phyloP scores from a whole-genome alignment of 148 eudicot genomes.

The Silene conica region DNA sequence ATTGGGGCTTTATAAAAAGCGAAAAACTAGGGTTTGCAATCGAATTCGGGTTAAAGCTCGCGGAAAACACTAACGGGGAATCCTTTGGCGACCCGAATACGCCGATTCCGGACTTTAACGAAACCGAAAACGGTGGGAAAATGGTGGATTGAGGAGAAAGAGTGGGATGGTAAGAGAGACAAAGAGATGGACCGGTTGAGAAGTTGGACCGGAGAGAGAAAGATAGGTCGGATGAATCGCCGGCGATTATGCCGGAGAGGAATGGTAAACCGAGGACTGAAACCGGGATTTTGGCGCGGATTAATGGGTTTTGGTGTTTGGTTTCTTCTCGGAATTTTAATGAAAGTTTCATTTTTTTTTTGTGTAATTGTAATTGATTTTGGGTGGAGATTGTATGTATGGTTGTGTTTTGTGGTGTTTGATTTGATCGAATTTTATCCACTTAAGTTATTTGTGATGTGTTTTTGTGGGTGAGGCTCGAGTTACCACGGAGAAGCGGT shows the following conservation, averaged over 20 bases:
- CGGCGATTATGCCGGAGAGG: conserved; percentile 56
- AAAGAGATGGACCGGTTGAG: conserved; percentile 67
- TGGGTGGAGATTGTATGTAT: no score
- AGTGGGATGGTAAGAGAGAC: conserved; percentile 65
- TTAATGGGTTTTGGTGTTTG: conserved; percentile 39
- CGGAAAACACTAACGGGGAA: conserved; percentile 69
- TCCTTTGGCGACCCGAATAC: conserved; percentile 66
- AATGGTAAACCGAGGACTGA: conserved; percentile 65
- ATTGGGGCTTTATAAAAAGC: conserved; percentile 61
- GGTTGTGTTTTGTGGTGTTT: no score
- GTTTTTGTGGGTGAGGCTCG: neutral
- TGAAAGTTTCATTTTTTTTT: conserved; percentile 50
- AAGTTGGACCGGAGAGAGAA: conserved; percentile 75
- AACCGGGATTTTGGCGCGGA: conserved; percentile 79
- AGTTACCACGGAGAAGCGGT: no score
- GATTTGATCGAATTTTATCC: neutral
- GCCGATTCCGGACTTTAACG: conserved; percentile 74
- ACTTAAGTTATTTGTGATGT: neutral
- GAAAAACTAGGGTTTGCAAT: conserved; percentile 51
- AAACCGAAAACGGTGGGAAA: conserved; percentile 41
- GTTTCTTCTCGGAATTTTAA: conserved; percentile 48
- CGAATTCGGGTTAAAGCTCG: conserved; percentile 42
- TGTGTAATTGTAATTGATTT: neutral
- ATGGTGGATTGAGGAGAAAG: conserved; percentile 25
- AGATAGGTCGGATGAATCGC: conserved; percentile 66